Base-by-base conservation (phyloP, 129 eudicot species). In the Cynara cardunculus region DNA sequence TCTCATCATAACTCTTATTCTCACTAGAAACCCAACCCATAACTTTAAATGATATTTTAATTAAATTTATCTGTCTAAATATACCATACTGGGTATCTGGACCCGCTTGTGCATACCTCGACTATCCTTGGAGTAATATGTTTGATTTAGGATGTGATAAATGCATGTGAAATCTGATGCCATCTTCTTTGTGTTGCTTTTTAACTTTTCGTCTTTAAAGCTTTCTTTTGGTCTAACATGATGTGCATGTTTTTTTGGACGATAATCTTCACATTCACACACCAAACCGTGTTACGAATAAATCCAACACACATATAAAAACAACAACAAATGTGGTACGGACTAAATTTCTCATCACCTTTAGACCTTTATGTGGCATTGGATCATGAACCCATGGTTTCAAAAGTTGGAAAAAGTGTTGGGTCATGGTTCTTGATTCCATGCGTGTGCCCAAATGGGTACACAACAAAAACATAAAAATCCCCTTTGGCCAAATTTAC, bases 251-350 rank as follows among this genome's bases (percentile, higher is more conserved):
- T 76, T 68, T 68, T 76, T 49, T 18, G 41, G 72, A 82, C 77
- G 77, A 82, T 75, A 82, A 69, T 9, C 13, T 65, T 69, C 32
- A 34, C 12, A 76, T 82, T 82, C 86, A 82, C 86, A 82, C 86
- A 71, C 7, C 27, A 72, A 28, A 70, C 14, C 71, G 61, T 69
- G 81, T 24, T 69, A 69, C 8, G 18, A 18, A 53, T 25, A 69
- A 53, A 75, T 30, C 72, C 77, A 75, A 76, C 72, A 76, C 16
- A 69, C 25, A 53, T 13, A 49, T 46, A 46, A 0, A 82, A 82
- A 82, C 72, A 76, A 76, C n/a, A 82, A 76, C 82, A 82, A 76
- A 81, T 76, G 81, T 82, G 85, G 85, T 82, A 82, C 81, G 85
- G 85, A 82, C 72, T 49, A n/a, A n/a, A n/a, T 75, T 53, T n/a